Base-by-base conservation (phyloP, 2,329 filamentous ascomycete species). In the Leptographium radiaticola region DNA sequence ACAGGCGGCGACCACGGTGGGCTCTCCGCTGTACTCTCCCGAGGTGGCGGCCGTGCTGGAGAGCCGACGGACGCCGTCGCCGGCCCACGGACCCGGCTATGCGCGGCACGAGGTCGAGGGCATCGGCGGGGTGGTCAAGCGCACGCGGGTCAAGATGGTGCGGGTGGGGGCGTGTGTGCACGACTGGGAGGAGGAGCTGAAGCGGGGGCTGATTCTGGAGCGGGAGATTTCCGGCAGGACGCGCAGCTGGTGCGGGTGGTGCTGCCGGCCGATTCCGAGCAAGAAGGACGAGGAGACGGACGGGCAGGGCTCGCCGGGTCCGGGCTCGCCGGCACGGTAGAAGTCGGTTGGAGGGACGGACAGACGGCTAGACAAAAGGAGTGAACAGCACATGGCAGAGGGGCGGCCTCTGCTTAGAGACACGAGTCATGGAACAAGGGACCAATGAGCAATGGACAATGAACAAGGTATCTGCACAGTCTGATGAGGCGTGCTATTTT, bases 161-260 rank as follows among this genome's bases (percentile, higher is more conserved):
- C 79, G 77, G 56, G 83, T 96, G 0, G 91, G 90, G 1, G 86
- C 85, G 6, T 88, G 85, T 57, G 91, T 96, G 13, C 85, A 86
- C 57, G 88, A 95, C 65, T 89, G 84, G 70, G 86, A 87, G 59
- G 88, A 91, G 63, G 88, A 94, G 68, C 76, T 79, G 54, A 77
- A 77, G 39, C 75, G 76, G 9, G 81, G 80, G 6, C 75, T 76
- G 55, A 84, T 86, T 59, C 71, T 96, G 31, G 75, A 75, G 16
- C 72, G 84, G 30, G 91, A 97, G 68, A 76, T 83, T 53, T 73
- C 73, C 15, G 87, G 87, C 0, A 68, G 70, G 49, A 74, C 81
- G 54, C 77, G 90, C 57, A 89, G 86, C 64, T 95, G 89, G 88
- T 97, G 90, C 67, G 88, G 86, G 0, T 96, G 91, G 90, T 97